Conservation (phyloP, 495 filamentous ascomycete genomes). For the Hyaloscypha hepaticicola region DNA sequence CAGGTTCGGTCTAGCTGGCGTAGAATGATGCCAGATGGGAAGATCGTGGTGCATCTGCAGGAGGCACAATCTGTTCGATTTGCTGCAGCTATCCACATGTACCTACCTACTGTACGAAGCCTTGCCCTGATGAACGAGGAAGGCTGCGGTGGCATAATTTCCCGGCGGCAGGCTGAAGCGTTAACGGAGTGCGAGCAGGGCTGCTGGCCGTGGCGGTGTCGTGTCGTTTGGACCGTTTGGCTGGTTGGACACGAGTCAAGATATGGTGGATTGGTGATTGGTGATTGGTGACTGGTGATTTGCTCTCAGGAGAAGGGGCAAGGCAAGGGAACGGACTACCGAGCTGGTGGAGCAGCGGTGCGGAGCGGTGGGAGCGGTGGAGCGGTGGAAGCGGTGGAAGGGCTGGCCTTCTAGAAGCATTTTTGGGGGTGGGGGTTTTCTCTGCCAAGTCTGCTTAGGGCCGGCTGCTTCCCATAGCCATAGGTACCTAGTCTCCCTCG, state of each 20-base stretch:
- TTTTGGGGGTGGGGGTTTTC: neutral
- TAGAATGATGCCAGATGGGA: neutral
- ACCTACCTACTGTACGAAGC: too few species aligned
- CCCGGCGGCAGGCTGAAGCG: neutral
- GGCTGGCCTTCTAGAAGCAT: neutral
- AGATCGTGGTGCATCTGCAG: conserved; percentile 1
- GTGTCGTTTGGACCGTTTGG: too few species aligned
- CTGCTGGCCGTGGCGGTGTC: too few species aligned
- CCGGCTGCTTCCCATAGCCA: too few species aligned
- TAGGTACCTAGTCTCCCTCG: too few species aligned
- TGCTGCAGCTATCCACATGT: neutral
- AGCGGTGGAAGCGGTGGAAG: neutral
- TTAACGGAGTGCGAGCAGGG: too few species aligned
- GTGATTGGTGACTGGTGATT: too few species aligned
- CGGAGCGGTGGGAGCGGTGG: neutral
- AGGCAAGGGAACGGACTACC: too few species aligned
- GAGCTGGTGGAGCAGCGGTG: too few species aligned
- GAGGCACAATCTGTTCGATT: neutral
- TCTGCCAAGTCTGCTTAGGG: neutral
- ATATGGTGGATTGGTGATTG: too few species aligned
- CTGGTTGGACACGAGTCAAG: too few species aligned
- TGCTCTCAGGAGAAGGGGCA: too few species aligned
- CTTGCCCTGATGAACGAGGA: neutral
- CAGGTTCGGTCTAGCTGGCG: neutral
- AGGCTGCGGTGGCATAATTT: neutral